These are phyloP conservation scores for Cicer arietinum DNA, from an alignment of 306 rosid species.

Conservation along the genomic window DNA sequence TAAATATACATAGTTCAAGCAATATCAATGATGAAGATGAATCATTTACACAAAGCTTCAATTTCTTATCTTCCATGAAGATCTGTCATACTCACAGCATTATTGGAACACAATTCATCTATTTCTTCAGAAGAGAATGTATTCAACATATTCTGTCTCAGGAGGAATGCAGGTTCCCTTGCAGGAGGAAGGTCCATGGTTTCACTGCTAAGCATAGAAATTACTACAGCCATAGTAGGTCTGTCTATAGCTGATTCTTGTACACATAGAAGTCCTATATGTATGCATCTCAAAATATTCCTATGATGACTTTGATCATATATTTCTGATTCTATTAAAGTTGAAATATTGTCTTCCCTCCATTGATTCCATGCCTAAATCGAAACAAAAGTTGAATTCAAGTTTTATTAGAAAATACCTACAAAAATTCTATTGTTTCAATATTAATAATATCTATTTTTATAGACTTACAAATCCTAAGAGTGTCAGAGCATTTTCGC, in stretches of 20 bases:
- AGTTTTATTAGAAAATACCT: no score
- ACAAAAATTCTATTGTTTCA: no score
- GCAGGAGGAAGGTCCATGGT: constrained; percentile 34
- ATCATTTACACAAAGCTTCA: neutral
- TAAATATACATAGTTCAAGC: neutral
- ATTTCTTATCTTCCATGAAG: neutral
- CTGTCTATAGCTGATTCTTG: constrained; percentile 43
- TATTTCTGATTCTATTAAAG: no score
- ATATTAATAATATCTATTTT: no score
- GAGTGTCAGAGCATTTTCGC: no score
- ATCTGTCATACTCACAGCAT: neutral
- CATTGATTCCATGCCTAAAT: no score
- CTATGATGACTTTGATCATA: neutral
- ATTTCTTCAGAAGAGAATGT: neutral
- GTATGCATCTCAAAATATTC: constrained; percentile 40
- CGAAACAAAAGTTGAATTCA: no score
- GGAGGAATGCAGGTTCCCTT: constrained; percentile 42
- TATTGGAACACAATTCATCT: neutral
- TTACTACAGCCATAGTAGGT: constrained; percentile 35
- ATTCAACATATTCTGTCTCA: neutral
- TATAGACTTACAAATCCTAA: no score
- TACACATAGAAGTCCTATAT: constrained; percentile 48
- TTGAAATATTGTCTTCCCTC: no score
- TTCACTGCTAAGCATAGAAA: constrained; percentile 50
- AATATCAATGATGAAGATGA: neutral